Conservation (phyloP, 2,329 filamentous ascomycete genomes). For the Ophiostoma himal-ulmi region DNA sequence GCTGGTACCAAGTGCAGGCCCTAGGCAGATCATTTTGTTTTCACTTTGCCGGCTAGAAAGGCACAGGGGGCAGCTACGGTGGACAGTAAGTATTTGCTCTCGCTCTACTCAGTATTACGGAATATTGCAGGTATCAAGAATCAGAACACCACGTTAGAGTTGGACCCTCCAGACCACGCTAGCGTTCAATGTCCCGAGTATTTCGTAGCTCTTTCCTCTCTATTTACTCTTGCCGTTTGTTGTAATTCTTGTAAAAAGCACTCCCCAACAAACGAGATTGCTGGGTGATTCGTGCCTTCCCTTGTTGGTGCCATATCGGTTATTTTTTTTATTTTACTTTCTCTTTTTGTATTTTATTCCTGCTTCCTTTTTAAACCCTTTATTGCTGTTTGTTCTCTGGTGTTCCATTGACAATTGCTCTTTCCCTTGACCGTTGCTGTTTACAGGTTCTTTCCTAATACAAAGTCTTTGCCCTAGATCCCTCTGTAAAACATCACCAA, state of each 20-base stretch:
- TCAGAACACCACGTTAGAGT: not conserved
- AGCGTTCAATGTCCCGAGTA: not conserved
- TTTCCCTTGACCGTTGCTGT: conserved; percentile 16
- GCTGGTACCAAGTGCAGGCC: conserved; percentile 6
- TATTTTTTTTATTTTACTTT: not conserved
- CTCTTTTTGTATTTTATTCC: not conserved
- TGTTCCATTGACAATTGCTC: conserved; percentile 16
- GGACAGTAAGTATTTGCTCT: not conserved
- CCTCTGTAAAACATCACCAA: not conserved
- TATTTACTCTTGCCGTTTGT: conserved; percentile 15
- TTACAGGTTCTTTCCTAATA: conserved; percentile 12
- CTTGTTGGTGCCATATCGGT: conserved; percentile 22
- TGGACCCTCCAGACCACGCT: not conserved
- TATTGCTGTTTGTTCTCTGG: not conserved
- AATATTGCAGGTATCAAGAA: not conserved
- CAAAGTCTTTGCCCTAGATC: not conserved
- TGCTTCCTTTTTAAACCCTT: not conserved
- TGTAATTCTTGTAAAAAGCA: not conserved
- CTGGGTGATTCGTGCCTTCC: conserved; percentile 23
- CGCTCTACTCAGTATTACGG: not conserved
- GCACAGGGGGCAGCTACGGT: not conserved
- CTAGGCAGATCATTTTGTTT: conserved; percentile 6
- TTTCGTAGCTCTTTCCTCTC: not conserved
- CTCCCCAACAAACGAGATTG: conserved; percentile 27
- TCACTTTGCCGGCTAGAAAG: not conserved